These are phyloP conservation scores for Elongisporangium undulatum DNA, from an alignment of 352 stramenopile species.

Conservation along the genomic window DNA sequence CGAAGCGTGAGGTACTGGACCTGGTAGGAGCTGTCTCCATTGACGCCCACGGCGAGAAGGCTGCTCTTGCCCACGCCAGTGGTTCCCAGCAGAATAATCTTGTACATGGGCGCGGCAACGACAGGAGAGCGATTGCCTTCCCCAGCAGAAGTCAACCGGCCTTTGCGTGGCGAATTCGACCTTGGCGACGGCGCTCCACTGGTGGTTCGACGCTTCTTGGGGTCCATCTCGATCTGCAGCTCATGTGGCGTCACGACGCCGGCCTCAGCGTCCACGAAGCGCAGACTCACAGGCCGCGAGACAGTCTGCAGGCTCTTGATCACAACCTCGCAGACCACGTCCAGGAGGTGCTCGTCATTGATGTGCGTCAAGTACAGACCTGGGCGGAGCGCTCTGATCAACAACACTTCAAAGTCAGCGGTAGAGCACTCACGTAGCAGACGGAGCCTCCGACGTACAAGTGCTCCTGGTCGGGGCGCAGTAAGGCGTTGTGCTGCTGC, in stretches of 20 bases:
- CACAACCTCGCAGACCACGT: slow-evolving; percentile 58
- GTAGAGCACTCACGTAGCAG: not conserved
- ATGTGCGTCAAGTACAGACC: slow-evolving; percentile 83
- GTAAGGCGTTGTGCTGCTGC: slow-evolving; percentile 62
- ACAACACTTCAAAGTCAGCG: not conserved
- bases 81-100: slow-evolving; percentile 77
- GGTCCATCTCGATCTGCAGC: slow-evolving; percentile 16
- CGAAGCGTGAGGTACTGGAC: slow-evolving; percentile 4
- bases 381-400: slow-evolving; percentile 41
- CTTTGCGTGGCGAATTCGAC: slow-evolving; percentile 3
- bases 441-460: slow-evolving; percentile 24
- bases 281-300: slow-evolving; percentile 48
- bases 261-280: slow-evolving; percentile 75
- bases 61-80: slow-evolving; percentile 80
- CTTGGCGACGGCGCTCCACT: not conserved
- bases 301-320: slow-evolving; percentile 60
- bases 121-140: not conserved
- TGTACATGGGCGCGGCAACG: slow-evolving; percentile 37
- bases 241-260: slow-evolving; percentile 74
- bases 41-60: slow-evolving; percentile 52
- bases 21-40: slow-evolving; percentile 52
- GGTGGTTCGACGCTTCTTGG: not conserved
- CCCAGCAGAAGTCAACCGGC: not conserved
- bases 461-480: slow-evolving; percentile 55
- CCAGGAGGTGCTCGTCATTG: slow-evolving; percentile 61